Conservation (phyloP, 176 grass and related monocot genomes). For the Zizania latifolia region DNA sequence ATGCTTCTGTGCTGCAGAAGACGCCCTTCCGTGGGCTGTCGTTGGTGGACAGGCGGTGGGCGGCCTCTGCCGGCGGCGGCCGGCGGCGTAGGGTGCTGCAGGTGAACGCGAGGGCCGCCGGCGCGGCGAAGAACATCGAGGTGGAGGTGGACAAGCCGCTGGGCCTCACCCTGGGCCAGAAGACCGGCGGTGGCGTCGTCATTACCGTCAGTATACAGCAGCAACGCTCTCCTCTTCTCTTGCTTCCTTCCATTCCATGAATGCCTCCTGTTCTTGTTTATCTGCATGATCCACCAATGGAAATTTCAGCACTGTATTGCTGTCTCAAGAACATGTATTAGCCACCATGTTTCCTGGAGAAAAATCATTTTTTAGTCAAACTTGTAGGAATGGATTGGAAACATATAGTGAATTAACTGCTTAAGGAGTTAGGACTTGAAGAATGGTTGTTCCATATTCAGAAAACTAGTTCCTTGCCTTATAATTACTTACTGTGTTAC, state of each 20-base stretch:
- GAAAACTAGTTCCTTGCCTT: not conserved
- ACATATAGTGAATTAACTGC: not conserved
- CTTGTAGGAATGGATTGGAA: no score
- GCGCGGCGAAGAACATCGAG: constrained; percentile 78
- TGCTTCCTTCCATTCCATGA: no score
- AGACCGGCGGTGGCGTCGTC: constrained; percentile 69
- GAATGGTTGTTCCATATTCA: not conserved
- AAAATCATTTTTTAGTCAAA: not conserved
- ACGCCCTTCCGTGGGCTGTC: constrained; percentile 55
- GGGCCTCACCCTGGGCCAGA: constrained; percentile 82
- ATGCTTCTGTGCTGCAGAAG: constrained; percentile 52
- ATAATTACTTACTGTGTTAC: no score
- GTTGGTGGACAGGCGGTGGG: constrained; percentile 37
- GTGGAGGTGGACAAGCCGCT: constrained; percentile 96
- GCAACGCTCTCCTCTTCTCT: no score
- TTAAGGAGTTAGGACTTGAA: not conserved
- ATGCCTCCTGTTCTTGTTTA: not conserved
- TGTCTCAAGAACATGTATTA: not conserved
- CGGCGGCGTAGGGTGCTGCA: constrained; percentile 38
- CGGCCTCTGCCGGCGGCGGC: not conserved
- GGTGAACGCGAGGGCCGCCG: constrained; percentile 62
- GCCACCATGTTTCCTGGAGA: not conserved
- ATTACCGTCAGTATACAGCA: constrained; percentile 60
- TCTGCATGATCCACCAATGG: not conserved
- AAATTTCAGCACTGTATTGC: not conserved